Evolutionary conservation across 371 early-diverging fungal genomes (phyloP), one percentile per base, ranked within the genome.

Genomic region (Homolaphlyctis polyrhiza): DNA sequence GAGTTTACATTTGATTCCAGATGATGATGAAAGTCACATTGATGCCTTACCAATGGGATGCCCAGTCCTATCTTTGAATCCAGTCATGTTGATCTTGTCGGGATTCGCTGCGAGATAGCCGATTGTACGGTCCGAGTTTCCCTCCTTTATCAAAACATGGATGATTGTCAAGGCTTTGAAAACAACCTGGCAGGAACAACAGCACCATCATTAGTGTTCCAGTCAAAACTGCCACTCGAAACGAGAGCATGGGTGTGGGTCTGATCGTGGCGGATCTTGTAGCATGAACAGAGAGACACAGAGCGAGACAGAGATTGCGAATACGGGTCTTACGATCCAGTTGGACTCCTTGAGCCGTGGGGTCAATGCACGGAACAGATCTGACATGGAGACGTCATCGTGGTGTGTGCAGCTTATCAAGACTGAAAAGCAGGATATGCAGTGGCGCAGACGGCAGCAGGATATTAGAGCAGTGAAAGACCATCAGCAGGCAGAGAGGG

Each of bases 91-190:
- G 48, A 91, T 67, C 4, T 86, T 73, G 21, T 77, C 73, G 0
- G 85, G 73, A 68, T 86, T 79, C 73, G 76, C 74, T 63, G 85
- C 66, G n/a, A 91, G 73, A 52, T 86, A 92, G 28, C 82, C 85
- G 63, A 90, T 76, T 3, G 89, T 82, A 14, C 83, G 77, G 34
- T 89, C 86, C 5, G 87, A 87, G 39, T 86, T 84, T 29, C 92
- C 92, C 64, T 92, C 87, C 30, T 90, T 81, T 74, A 93, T 85
- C 67, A 96, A 74, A 30, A 91, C 86, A 68, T 96, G 96, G 25
- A 92, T 77, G 34, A 92, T 80, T 58, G 93, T 86, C 48, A 96
- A 80, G 0, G 91, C 83, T 71, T 96, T 96, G 81, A 94, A 91
- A 2, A 87, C 89, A n/a, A 91, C 86, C 94, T 93, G 77, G 1